These are phyloP conservation scores for Elsinoe ampelina DNA, from an alignment of 2,329 filamentous ascomycete genomes.

Conservation along the genomic window DNA sequence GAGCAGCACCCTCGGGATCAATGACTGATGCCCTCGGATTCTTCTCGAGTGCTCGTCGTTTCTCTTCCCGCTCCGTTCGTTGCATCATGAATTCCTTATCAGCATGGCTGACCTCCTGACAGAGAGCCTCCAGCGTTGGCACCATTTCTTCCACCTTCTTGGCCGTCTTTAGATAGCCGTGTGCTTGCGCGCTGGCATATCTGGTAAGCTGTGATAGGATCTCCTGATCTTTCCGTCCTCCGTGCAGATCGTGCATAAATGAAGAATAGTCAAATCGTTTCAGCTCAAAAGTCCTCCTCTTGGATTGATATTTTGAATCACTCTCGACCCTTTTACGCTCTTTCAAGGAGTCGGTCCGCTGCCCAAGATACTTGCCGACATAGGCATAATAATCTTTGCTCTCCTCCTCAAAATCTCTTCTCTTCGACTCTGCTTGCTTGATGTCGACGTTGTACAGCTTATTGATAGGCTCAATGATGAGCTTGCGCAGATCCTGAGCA, in stretches of 20 bases:
- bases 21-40: conserved; percentile 44
- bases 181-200: conserved; percentile 84
- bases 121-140: conserved; percentile 81
- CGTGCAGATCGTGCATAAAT: conserved; percentile 98
- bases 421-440: conserved; percentile 94
- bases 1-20: conserved; percentile 6
- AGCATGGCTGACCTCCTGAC: conserved; percentile 78
- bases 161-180: conserved; percentile 68
- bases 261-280: conserved; percentile 98
- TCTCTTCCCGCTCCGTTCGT: conserved; percentile 89
- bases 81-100: conserved; percentile 97
- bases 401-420: conserved; percentile 96
- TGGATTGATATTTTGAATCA: conserved; percentile 91
- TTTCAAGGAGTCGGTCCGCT: conserved; percentile 89
- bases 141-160: conserved; percentile 81
- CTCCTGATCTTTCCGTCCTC: conserved; percentile 96
- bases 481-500: conserved; percentile 71
- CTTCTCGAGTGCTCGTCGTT: conserved; percentile 81
- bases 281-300: conserved; percentile 88
- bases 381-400: conserved; percentile 98
- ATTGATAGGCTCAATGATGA: conserved; percentile 87
- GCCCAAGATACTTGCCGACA: conserved; percentile 88
- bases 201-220: conserved; percentile 88
- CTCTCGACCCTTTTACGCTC: conserved; percentile 94
- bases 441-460: conserved; percentile 93